A percentile compares a stretch with the other conserved stretches of the same genome.
These are phyloP conservation scores for Boletus rufocinnamomeus DNA, from an alignment of 768 basidiomycete genomes.

Conservation along the genomic window DNA sequence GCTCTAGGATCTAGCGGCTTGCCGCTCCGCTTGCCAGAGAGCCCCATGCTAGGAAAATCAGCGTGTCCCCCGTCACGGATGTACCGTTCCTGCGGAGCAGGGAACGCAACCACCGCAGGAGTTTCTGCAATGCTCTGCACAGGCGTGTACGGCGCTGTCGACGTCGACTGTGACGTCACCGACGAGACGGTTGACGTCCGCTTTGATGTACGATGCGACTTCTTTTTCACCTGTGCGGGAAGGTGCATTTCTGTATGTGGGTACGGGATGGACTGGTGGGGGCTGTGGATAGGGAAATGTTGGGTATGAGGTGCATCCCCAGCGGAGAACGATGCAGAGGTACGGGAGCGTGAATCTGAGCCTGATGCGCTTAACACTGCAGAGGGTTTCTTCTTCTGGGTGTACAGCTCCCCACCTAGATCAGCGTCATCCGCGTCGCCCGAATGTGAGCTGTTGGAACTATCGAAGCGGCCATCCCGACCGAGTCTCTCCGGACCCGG, in stretches of 20 bases:
- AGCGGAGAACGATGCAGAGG: conserved; percentile 50
- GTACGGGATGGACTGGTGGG: conserved; percentile 31
- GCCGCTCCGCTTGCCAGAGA: conserved; percentile 34
- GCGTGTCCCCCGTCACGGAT: conserved; percentile 27
- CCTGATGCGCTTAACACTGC: conserved; percentile 39
- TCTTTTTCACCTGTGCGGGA: conserved; percentile 19
- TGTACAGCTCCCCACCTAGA: conserved; percentile 58
- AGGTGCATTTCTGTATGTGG: conserved; percentile 32
- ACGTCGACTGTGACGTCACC: conserved; percentile 48
- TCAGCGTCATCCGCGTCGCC: conserved; percentile 55
- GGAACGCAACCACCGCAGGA: conserved; percentile 23
- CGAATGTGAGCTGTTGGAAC: conserved; percentile 13
- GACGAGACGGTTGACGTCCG: conserved; percentile 41
- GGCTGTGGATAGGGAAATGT: conserved; percentile 24
- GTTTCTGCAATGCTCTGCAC: conserved; percentile 37
- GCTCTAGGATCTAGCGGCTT: conserved; percentile 42
- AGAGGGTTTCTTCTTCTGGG: conserved; percentile 37
- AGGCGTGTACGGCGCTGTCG: conserved; percentile 42
- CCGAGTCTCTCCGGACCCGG: conserved; percentile 15
- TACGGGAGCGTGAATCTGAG: conserved; percentile 64
- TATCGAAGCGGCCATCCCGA: background rate
- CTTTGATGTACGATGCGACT: conserved; percentile 28
- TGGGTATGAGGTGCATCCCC: conserved; percentile 25
- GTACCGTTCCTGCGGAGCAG: conserved; percentile 35
- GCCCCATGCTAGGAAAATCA: conserved; percentile 43